These are phyloP conservation scores for Saturnispora quitensis DNA, from an alignment of 805 yeast species.

Conservation along the genomic window DNA sequence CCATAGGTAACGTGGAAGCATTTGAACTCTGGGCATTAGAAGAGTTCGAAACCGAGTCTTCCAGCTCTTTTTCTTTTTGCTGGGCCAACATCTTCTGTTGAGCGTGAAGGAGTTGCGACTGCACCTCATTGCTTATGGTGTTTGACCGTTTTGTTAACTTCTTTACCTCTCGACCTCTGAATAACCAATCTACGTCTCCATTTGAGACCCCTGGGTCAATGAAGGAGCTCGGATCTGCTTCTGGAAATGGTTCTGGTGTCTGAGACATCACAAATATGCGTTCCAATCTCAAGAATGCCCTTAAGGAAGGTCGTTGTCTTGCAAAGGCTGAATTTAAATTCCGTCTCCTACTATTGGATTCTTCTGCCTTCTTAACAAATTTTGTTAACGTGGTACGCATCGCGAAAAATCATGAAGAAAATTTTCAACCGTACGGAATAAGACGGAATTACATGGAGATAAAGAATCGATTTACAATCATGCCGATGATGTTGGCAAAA, in stretches of 20 bases:
- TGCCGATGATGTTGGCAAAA: neutral
- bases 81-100: constrained; percentile 19
- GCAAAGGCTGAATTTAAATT: neutral
- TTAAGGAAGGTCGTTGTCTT: neutral
- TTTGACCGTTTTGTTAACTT: constrained; percentile 37
- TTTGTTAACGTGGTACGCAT: neutral
- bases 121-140: constrained; percentile 24
- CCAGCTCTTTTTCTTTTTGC: constrained; percentile 6
- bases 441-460: neutral
- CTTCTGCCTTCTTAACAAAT: neutral
- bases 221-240: constrained; percentile 9
- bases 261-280: neutral
- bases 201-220: constrained; percentile 47
- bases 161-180: constrained; percentile 62
- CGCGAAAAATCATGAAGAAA: neutral
- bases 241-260: constrained; percentile 5
- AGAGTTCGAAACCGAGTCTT: neutral
- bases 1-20: neutral
- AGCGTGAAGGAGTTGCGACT: constrained; percentile 24
- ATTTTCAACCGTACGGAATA: neutral
- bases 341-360: neutral
- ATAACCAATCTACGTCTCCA: constrained; percentile 80
- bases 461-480: neutral
- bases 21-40: neutral
- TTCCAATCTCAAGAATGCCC: neutral